Conservation (phyloP, 768 basidiomycete genomes). For the Phlegmacium glaucopus region DNA sequence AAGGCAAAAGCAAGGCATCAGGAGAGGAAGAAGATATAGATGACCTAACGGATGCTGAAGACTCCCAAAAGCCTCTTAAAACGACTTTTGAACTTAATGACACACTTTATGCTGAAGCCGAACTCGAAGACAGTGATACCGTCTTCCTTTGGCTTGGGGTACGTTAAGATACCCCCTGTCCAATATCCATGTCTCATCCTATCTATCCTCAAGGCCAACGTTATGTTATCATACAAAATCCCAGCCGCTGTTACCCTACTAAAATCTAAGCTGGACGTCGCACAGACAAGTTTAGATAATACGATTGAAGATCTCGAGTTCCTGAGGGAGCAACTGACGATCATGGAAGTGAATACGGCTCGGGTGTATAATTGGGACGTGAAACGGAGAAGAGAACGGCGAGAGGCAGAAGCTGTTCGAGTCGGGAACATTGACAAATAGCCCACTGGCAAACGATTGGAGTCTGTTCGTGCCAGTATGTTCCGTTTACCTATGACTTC, state of each 20-base stretch:
- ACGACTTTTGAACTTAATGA: slow-evolving; percentile 96
- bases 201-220: slow-evolving; percentile 72
- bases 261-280: slow-evolving; percentile 67
- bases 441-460: no score
- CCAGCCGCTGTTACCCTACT: slow-evolving; percentile 74
- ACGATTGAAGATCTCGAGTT: slow-evolving; percentile 90
- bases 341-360: slow-evolving; percentile 96
- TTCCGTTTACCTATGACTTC: no score
- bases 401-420: slow-evolving; percentile 21
- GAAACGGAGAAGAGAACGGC: slow-evolving; percentile 65
- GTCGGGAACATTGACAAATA: neutral
- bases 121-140: slow-evolving; percentile 80
- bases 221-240: slow-evolving; percentile 93
- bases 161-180: slow-evolving; percentile 24
- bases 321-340: slow-evolving; percentile 89
- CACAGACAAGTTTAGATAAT: slow-evolving; percentile 61
- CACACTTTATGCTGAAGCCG: slow-evolving; percentile 90
- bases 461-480: no score
- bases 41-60: slow-evolving; percentile 51
- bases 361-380: slow-evolving; percentile 97
- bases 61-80: slow-evolving; percentile 50
- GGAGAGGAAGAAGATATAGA: slow-evolving; percentile 53
- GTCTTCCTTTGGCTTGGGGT: slow-evolving; percentile 98
- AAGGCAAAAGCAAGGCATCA: slow-evolving; percentile 48
- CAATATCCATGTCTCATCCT: neutral